Conservation (phyloP, 371 early-diverging fungal species). For the Mortierella sp. region DNA sequence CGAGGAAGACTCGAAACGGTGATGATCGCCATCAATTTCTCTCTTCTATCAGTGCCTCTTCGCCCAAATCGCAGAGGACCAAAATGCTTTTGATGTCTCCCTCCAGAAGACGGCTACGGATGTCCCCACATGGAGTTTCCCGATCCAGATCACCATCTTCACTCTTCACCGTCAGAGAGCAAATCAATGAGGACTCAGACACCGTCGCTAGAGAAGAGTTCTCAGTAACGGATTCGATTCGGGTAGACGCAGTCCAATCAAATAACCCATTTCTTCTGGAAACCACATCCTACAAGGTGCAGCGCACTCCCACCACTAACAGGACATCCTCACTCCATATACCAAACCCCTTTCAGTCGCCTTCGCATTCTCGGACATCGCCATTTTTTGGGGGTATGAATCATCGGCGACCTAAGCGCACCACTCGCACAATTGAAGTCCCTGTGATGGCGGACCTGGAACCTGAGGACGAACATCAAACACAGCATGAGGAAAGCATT, state of each 20-base stretch:
- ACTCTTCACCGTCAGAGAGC: constrained; percentile 18
- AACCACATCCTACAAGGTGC: not conserved
- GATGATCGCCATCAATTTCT: constrained; percentile 13
- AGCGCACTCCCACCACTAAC: constrained; percentile 15
- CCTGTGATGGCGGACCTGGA: constrained; percentile 29
- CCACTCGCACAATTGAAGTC: not conserved
- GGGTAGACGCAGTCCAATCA: not conserved
- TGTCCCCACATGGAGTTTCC: constrained; percentile 3
- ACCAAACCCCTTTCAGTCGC: constrained; percentile 21
- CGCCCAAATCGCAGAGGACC: constrained; percentile 15
- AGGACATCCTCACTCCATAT: constrained; percentile 4
- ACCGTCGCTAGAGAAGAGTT: not conserved
- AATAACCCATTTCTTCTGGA: not conserved
- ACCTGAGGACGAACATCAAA: not conserved
- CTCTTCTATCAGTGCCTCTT: constrained; percentile 1
- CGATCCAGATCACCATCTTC: constrained; percentile 19
- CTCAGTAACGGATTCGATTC: not conserved
- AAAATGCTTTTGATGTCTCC: constrained; percentile 12
- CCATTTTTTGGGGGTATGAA: constrained; percentile 49
- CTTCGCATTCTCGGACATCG: constrained; percentile 25
- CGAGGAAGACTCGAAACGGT: not conserved
- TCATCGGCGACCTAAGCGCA: constrained; percentile 20
- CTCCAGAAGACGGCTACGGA: constrained; percentile 9
- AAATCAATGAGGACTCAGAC: not conserved
- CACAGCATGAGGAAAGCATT: not conserved